Evolutionary conservation across 176 grass and related monocot species (phyloP).

Genomic region (Carex parvula): DNA sequence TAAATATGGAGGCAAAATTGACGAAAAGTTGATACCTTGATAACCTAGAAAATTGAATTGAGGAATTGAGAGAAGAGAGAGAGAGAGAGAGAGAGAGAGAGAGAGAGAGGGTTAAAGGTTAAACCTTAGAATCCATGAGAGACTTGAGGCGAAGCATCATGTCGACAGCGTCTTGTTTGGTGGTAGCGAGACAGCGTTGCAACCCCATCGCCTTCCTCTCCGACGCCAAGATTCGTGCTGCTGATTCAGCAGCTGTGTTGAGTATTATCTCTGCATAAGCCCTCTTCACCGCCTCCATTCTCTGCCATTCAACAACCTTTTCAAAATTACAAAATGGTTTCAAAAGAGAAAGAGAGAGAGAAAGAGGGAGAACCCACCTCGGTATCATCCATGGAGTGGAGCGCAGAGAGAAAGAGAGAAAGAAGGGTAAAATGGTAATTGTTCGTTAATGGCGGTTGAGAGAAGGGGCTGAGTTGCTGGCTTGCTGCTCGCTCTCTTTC

Average conservation of each 20-base stretch:
- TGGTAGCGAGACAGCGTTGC: neutral
- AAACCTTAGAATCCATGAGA: conserved; percentile 22
- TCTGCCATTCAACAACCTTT: conserved; percentile 28
- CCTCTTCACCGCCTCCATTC: conserved; percentile 23
- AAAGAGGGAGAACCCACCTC: neutral
- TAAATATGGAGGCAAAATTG: too few relatives aligned
- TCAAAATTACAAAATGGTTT: neutral
- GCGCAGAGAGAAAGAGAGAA: neutral
- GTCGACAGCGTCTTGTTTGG: conserved; percentile 11
- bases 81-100: too few relatives aligned
- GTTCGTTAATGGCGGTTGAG: conserved; percentile 34
- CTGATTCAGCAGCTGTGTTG: conserved; percentile 76
- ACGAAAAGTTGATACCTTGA: too few relatives aligned
- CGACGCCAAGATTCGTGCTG: conserved; percentile 74
- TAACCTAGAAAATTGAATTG: too few relatives aligned
- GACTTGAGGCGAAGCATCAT: conserved; percentile 17
- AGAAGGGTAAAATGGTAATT: neutral
- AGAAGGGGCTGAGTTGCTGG: neutral
- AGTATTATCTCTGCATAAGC: conserved; percentile 84
- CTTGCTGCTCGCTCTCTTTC: conserved; percentile 13
- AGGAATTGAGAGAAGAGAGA: too few relatives aligned
- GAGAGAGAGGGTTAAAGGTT: too few relatives aligned
- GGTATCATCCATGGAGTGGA: conserved; percentile 24
- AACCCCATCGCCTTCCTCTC: conserved; percentile 44
- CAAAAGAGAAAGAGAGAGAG: neutral